A percentile compares a stretch with the other conserved stretches of the same genome.
phyloP scores from a whole-genome alignment of 1,284 basidiomycete species.

The Mrakiaceae sp. region DNA sequence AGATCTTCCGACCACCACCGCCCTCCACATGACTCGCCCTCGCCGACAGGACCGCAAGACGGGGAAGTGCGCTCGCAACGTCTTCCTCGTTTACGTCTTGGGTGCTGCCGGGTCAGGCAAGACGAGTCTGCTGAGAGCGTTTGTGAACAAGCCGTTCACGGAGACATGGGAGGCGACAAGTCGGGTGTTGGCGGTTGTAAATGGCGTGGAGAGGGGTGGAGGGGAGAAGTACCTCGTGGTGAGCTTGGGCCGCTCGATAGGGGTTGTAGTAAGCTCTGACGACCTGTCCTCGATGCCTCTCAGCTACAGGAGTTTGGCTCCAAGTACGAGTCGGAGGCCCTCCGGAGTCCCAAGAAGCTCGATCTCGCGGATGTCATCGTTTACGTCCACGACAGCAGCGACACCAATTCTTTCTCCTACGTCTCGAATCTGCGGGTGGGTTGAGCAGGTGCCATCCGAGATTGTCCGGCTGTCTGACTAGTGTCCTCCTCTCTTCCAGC shows the following conservation, averaged over 20 bases:
- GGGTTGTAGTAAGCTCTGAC: not conserved
- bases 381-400: slow-evolving; percentile 93
- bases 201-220: slow-evolving; percentile 87
- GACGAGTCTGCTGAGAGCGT: slow-evolving; percentile 71
- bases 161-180: slow-evolving; percentile 73
- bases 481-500: slow-evolving; percentile 41
- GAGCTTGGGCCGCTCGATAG: slow-evolving; percentile 30
- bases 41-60: slow-evolving; percentile 76
- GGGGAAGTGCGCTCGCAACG: slow-evolving; percentile 74
- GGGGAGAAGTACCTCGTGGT: slow-evolving; percentile 93
- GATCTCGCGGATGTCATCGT: slow-evolving; percentile 88
- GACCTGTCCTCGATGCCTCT: slow-evolving; percentile 16
- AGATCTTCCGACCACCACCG: slow-evolving; percentile 48
- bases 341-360: slow-evolving; percentile 80
- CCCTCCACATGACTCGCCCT: slow-evolving; percentile 67
- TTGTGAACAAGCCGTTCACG: slow-evolving; percentile 65
- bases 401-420: slow-evolving; percentile 97
- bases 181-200: slow-evolving; percentile 83
- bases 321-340: slow-evolving; percentile 80
- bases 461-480: not conserved
- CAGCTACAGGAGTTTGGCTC: slow-evolving; percentile 96
- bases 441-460: slow-evolving; percentile 11
- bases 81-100: slow-evolving; percentile 84
- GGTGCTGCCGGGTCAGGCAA: slow-evolving; percentile 95
- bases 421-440: slow-evolving; percentile 86